These are phyloP conservation scores for Bretziella fagacearum DNA, from an alignment of 2,329 filamentous ascomycete species.

Conservation along the genomic window DNA sequence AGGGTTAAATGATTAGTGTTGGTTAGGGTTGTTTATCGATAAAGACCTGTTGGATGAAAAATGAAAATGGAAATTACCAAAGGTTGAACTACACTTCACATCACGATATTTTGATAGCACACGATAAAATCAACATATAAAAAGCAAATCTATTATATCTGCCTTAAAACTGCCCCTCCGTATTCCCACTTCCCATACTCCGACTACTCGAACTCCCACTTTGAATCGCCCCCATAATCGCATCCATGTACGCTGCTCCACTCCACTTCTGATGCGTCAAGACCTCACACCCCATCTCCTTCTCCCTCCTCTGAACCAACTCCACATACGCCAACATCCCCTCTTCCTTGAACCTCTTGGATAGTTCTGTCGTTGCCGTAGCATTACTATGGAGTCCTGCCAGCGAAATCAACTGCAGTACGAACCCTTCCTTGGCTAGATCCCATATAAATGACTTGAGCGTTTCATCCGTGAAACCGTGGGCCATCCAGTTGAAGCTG, in stretches of 20 bases:
- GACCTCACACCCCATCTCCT: constrained; percentile 82
- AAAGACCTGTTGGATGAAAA: not conserved
- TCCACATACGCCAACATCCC: constrained; percentile 98
- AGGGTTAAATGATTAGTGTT: not conserved
- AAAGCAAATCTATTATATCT: not conserved
- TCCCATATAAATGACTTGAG: constrained; percentile 94
- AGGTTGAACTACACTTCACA: too few relatives aligned
- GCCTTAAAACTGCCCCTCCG: constrained; percentile 50
- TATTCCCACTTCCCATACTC: constrained; percentile 93
- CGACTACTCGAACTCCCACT: constrained; percentile 76
- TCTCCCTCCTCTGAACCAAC: constrained; percentile 73
- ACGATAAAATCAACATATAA: too few relatives aligned
- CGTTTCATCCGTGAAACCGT: constrained; percentile 70
- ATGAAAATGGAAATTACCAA: too few relatives aligned
- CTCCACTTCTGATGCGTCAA: constrained; percentile 85
- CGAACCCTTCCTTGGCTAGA: constrained; percentile 72
- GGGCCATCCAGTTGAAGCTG: constrained; percentile 96
- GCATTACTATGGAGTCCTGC: constrained; percentile 51
- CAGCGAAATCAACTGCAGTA: constrained; percentile 49
- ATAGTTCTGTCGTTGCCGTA: constrained; percentile 53
- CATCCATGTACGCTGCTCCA: constrained; percentile 58
- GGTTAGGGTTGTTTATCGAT: not conserved
- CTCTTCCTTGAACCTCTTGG: constrained; percentile 66
- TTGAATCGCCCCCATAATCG: constrained; percentile 76
- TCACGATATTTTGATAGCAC: too few relatives aligned